These are phyloP conservation scores for Podaxis sp. DNA, from an alignment of 768 basidiomycete species.

Conservation along the genomic window DNA sequence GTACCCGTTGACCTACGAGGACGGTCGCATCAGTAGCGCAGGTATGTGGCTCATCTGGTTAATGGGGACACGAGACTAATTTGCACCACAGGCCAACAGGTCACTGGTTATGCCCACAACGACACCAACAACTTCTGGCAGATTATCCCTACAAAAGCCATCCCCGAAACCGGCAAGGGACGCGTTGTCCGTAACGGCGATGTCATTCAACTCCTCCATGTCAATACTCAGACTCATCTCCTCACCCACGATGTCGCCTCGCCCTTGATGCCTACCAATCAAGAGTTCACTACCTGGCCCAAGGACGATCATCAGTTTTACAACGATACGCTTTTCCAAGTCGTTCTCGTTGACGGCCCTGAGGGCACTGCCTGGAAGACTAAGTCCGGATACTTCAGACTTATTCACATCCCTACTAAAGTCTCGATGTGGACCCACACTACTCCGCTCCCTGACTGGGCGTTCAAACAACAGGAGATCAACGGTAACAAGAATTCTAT, in stretches of 20 bases:
- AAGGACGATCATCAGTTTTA: conserved; percentile 75
- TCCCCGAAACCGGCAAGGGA: conserved; percentile 92
- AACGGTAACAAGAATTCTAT: conserved; percentile 93
- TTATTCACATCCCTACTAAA: conserved; percentile 85
- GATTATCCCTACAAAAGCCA: conserved; percentile 90
- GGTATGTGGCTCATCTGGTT: conserved; percentile 40
- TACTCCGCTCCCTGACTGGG: conserved; percentile 92
- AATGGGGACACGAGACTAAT: conserved; percentile 2
- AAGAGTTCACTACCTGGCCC: conserved; percentile 94
- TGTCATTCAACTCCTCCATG: conserved; percentile 84
- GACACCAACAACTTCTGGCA: conserved; percentile 97
- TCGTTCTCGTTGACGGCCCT: conserved; percentile 61
- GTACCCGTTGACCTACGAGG: conserved; percentile 93
- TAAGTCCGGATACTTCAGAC: conserved; percentile 90
- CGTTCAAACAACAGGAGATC: conserved; percentile 94
- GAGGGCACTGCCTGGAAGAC: conserved; percentile 88
- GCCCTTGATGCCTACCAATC: conserved; percentile 95
- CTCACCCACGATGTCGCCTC: conserved; percentile 98
- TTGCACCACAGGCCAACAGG: conserved; percentile 74
- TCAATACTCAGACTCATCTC: conserved; percentile 78
- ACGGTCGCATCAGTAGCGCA: conserved; percentile 93
- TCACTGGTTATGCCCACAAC: conserved; percentile 92
- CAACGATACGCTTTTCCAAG: conserved; percentile 87
- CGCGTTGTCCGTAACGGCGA: conserved; percentile 91
- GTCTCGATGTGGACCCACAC: conserved; percentile 94